Conservation (phyloP, 768 basidiomycete species). For the Rhodotorula graminis region DNA sequence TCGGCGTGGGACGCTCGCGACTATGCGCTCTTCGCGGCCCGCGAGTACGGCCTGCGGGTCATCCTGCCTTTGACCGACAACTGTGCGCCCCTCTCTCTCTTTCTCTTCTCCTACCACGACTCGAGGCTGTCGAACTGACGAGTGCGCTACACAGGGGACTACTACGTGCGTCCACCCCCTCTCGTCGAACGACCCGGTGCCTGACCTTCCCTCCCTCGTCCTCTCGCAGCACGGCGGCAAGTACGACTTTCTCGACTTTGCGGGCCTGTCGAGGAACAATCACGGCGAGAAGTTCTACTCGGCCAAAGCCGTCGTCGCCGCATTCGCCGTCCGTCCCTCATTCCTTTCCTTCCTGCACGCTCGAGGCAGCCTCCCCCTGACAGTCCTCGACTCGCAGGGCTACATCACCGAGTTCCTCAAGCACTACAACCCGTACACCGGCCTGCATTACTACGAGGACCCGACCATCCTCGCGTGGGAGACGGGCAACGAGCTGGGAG, state of each 20-base stretch:
- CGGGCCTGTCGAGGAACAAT: conserved; percentile 4
- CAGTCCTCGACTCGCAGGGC: not conserved
- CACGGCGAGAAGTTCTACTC: conserved; percentile 34
- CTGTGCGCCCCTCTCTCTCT: not conserved
- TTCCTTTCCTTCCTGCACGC: too few species aligned
- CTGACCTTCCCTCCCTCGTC: too few species aligned
- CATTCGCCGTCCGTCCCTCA: not conserved
- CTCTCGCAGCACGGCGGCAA: conserved; percentile 16
- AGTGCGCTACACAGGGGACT: not conserved
- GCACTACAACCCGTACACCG: conserved; percentile 38
- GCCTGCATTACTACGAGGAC: conserved; percentile 28
- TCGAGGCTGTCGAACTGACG: conserved; percentile 3
- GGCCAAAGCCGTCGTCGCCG: not conserved
- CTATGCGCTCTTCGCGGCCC: conserved; percentile 23
- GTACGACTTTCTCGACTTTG: conserved; percentile 37
- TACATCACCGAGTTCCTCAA: conserved; percentile 35
- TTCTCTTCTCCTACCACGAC: too few species aligned
- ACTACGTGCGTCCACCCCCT: not conserved
- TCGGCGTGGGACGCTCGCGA: conserved; percentile 31
- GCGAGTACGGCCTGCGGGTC: conserved; percentile 37
- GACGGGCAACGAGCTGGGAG: conserved; percentile 42
- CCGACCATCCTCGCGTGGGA: conserved; percentile 43
- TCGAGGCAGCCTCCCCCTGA: too few species aligned
- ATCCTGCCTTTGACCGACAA: conserved; percentile 36
- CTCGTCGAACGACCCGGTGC: too few species aligned